Conservation (phyloP, 371 early-diverging fungal species). For the Mortierella sp. region DNA sequence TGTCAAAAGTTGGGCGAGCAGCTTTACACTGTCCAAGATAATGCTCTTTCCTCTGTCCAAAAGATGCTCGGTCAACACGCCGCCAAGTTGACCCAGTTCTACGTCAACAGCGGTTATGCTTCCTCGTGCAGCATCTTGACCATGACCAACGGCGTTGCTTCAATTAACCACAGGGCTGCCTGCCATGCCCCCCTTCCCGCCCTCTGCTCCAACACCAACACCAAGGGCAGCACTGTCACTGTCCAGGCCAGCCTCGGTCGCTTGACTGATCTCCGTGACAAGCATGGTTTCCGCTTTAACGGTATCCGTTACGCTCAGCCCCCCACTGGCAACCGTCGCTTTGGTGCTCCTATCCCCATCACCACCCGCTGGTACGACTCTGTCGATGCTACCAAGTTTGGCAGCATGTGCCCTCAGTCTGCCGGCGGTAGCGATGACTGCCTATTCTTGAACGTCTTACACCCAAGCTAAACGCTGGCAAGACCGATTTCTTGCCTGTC, state of each 20-base stretch:
- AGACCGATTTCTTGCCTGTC: conserved; percentile 55
- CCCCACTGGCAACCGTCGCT: conserved; percentile 46
- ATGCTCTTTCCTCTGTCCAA: conserved; percentile 31
- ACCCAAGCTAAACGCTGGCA: conserved; percentile 47
- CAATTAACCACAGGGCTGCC: conserved; percentile 32
- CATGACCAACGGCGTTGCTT: conserved; percentile 36
- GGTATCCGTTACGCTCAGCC: conserved; percentile 59
- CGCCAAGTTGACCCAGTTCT: conserved; percentile 33
- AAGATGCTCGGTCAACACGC: conserved; percentile 41
- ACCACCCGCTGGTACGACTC: conserved; percentile 35
- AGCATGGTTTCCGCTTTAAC: conserved; percentile 52
- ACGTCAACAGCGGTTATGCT: conserved; percentile 33
- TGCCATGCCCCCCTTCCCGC: conserved; percentile 42
- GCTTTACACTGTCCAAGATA: conserved; percentile 47
- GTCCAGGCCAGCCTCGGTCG: conserved; percentile 41
- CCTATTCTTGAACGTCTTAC: conserved; percentile 63
- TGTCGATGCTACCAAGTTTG: conserved; percentile 43
- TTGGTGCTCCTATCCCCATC: conserved; percentile 51
- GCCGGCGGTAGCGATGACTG: conserved; percentile 62
- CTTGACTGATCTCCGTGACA: conserved; percentile 45
- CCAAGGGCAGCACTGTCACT: conserved; percentile 33
- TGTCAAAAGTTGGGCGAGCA: conserved; percentile 43
- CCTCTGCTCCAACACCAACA: conserved; percentile 49
- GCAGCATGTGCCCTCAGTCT: conserved; percentile 47
- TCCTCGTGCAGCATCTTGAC: conserved; percentile 43